These are phyloP conservation scores for Cladosporium cucumerinum DNA, from an alignment of 2,329 filamentous ascomycete species.

Conservation along the genomic window DNA sequence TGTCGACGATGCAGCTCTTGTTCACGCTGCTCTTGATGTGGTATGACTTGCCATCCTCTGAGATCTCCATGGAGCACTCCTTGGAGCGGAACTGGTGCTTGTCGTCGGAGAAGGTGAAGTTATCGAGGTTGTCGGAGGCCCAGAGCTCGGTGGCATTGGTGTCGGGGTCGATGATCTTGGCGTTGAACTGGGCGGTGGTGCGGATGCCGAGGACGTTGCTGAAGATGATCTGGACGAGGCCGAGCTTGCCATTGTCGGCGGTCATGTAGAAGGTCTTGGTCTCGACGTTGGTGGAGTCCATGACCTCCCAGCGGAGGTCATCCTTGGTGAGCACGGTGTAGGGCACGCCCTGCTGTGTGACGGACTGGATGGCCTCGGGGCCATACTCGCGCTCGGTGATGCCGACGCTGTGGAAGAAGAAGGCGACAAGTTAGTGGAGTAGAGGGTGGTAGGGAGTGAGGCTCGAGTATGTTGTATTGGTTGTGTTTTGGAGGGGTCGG, in stretches of 20 bases:
- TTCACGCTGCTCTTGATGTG: slow-evolving; percentile 88
- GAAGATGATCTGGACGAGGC: slow-evolving; percentile 89
- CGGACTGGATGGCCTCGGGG: slow-evolving; percentile 78
- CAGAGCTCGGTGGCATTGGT: slow-evolving; percentile 72
- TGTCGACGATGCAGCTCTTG: slow-evolving; percentile 74
- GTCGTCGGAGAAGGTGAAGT: slow-evolving; percentile 80
- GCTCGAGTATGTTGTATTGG: neutral
- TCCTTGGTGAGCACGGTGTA: slow-evolving; percentile 69
- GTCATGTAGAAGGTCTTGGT: slow-evolving; percentile 92
- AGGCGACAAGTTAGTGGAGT: slow-evolving; percentile 1
- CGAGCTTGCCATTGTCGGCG: slow-evolving; percentile 71
- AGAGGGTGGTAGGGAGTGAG: neutral
- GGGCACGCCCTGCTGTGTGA: slow-evolving; percentile 76
- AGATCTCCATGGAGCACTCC: slow-evolving; percentile 79
- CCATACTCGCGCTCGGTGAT: slow-evolving; percentile 97
- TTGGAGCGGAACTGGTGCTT: slow-evolving; percentile 82
- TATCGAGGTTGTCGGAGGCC: slow-evolving; percentile 74
- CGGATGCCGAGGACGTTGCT: slow-evolving; percentile 91
- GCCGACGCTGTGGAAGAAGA: slow-evolving; percentile 63
- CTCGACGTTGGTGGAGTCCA: slow-evolving; percentile 86
- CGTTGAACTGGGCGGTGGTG: slow-evolving; percentile 89
- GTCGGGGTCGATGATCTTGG: slow-evolving; percentile 78
- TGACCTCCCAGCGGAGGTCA: slow-evolving; percentile 76
- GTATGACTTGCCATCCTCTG: slow-evolving; percentile 77
- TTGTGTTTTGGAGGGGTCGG: neutral